Percentiles rank a stretch among this genome's conserved stretches.
Conservation (phyloP, 202 grass and related monocot genomes). For the Setaria viridis region DNA sequence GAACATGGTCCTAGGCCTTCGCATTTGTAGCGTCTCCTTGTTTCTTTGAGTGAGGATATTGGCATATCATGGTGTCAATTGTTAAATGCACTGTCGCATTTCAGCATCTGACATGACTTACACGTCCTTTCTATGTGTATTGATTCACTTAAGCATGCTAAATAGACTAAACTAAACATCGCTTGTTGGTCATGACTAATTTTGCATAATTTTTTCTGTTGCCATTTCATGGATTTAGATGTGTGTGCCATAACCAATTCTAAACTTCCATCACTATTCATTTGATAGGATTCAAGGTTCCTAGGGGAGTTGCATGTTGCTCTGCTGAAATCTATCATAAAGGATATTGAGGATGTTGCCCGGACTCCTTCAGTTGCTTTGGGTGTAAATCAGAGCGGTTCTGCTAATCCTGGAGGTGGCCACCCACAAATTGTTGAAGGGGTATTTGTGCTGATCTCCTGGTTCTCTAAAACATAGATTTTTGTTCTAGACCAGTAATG, state of each 20-base stretch:
- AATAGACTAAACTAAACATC: constrained; percentile 9
- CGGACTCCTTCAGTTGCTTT: constrained; percentile 68
- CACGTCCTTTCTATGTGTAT: background rate
- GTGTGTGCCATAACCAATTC: background rate
- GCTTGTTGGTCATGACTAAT: constrained; percentile 16
- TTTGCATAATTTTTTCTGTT: background rate
- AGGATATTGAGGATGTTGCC: constrained; percentile 95
- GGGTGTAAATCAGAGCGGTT: constrained; percentile 74
- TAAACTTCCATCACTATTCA: constrained; percentile 18
- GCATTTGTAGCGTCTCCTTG: constrained; percentile 7
- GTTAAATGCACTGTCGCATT: background rate
- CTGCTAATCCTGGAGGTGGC: constrained; percentile 77
- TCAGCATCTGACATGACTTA: background rate
- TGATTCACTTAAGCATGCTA: constrained; percentile 15
- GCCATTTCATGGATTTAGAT: constrained; percentile 27
- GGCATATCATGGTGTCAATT: background rate
- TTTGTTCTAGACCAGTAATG: constrained; percentile 18
- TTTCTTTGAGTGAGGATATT: constrained; percentile 13
- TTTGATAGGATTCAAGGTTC: constrained; percentile 81
- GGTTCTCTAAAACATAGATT: constrained; percentile 21
- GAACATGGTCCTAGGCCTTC: constrained; percentile 17
- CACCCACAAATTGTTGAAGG: constrained; percentile 91
- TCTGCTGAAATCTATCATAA: constrained; percentile 88
- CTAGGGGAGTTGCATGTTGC: constrained; percentile 84
- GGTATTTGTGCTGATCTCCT: constrained; percentile 55